These are phyloP conservation scores for Chlorella sp. DNA, from an alignment of 139 green algal species.

Conservation along the genomic window DNA sequence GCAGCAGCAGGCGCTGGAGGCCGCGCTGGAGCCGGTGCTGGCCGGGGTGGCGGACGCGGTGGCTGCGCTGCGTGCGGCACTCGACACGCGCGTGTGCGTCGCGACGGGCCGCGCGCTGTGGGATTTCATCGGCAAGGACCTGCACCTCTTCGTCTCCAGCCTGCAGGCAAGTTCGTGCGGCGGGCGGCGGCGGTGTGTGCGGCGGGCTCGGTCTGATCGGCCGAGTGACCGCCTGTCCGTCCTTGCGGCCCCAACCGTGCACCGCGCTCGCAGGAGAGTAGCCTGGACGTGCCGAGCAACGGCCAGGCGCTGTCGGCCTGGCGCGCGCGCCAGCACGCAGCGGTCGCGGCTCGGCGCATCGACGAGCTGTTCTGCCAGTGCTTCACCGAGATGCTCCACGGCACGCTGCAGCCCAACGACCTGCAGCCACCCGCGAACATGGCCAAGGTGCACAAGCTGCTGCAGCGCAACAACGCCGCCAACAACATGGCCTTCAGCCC, in stretches of 20 bases:
- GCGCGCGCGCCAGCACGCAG: slow-evolving; percentile 40
- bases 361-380: slow-evolving; percentile 31
- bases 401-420: slow-evolving; percentile 26
- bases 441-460: slow-evolving; percentile 37
- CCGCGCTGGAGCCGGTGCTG: slow-evolving; percentile 18
- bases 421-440: slow-evolving; percentile 41
- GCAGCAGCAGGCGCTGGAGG: slow-evolving; percentile 19
- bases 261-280: no score
- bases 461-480: slow-evolving; percentile 39
- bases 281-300: no score
- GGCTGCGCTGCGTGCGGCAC: slow-evolving; percentile 17
- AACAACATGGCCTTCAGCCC: slow-evolving; percentile 50
- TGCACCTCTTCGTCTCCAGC: slow-evolving; percentile 46
- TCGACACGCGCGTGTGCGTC: slow-evolving; percentile 51
- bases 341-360: slow-evolving; percentile 22
- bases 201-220: not conserved
- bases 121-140: slow-evolving; percentile 44
- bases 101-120: slow-evolving; percentile 42
- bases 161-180: slow-evolving; percentile 33
- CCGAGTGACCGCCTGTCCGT: no score
- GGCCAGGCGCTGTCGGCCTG: slow-evolving; percentile 30
- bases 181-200: no score
- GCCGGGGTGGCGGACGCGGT: slow-evolving; percentile 23
- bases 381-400: slow-evolving; percentile 27
- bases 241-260: no score